Evolutionary conservation across 371 early-diverging fungal species (phyloP).

Genomic region (Mortierella sp.): DNA sequence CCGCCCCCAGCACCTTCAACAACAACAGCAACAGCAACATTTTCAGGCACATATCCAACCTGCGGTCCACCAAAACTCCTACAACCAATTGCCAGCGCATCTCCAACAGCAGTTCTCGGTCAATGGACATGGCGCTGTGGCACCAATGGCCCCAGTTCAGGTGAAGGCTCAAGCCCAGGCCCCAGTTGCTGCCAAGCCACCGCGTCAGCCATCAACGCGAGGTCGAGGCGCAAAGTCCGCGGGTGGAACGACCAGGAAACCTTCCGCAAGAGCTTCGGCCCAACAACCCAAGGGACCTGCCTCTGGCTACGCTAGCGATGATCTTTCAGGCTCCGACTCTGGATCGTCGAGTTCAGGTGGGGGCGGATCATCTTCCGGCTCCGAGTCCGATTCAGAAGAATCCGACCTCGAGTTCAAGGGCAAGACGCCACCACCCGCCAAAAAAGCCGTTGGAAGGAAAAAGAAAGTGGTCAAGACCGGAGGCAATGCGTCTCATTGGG

Average conservation of each 20-base stretch:
- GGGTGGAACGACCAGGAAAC: slow-evolving; percentile 28
- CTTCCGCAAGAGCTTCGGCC: slow-evolving; percentile 23
- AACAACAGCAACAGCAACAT: slow-evolving; percentile 9
- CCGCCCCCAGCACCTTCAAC: slow-evolving; percentile 49
- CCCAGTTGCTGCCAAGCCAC: slow-evolving; percentile 31
- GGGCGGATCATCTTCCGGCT: slow-evolving; percentile 19
- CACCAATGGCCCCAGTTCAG: slow-evolving; percentile 17
- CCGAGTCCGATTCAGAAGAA: slow-evolving; percentile 36
- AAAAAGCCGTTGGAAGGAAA: slow-evolving; percentile 25
- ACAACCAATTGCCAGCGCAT: slow-evolving; percentile 33
- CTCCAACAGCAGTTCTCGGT: slow-evolving; percentile 49
- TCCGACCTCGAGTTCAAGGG: slow-evolving; percentile 41
- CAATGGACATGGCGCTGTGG: slow-evolving; percentile 41
- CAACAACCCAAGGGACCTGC: slow-evolving; percentile 30
- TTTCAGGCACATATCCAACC: slow-evolving; percentile 30
- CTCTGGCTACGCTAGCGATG: slow-evolving; percentile 17
- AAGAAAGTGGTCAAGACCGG: slow-evolving; percentile 28
- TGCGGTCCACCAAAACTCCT: slow-evolving; percentile 24
- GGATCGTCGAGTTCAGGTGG: slow-evolving; percentile 30
- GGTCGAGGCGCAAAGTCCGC: slow-evolving; percentile 29
- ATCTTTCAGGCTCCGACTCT: slow-evolving; percentile 29
- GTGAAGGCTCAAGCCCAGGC: slow-evolving; percentile 17
- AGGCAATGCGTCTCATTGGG: slow-evolving; percentile 41
- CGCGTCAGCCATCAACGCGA: slow-evolving; percentile 22
- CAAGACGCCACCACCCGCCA: slow-evolving; percentile 36